A percentile compares a stretch with the other conserved stretches of the same genome.
These are phyloP conservation scores for Plasmodium vivax DNA, from an alignment of 169 alveolate genomes.

Conservation along the genomic window DNA sequence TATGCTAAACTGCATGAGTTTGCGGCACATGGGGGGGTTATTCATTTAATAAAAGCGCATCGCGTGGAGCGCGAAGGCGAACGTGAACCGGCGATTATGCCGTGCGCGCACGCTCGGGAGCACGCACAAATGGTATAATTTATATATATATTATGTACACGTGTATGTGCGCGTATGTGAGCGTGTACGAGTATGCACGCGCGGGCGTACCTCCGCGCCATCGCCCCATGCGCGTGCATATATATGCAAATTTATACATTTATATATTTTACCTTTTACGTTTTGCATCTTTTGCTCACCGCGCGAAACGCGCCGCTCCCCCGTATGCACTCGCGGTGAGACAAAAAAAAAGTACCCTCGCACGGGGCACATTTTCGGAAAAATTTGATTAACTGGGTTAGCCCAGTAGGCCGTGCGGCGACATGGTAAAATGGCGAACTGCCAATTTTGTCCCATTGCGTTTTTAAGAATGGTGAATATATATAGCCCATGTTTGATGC, in stretches of 20 bases:
- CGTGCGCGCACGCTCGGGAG: not conserved
- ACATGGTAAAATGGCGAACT: not conserved
- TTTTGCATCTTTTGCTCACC: not conserved
- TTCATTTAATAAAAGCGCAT: not conserved
- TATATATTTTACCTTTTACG: too few relatives aligned
- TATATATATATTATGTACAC: not conserved
- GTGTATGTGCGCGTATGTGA: not conserved
- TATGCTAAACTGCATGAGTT: not conserved
- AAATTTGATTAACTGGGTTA: not conserved
- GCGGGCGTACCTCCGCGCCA: not conserved
- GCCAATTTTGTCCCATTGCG: not conserved
- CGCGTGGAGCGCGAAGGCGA: not conserved
- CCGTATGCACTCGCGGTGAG: not conserved
- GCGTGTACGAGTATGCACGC: not conserved
- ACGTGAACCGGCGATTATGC: not conserved
- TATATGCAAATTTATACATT: not conserved
- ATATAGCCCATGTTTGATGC: not conserved
- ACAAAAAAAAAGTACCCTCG: not conserved
- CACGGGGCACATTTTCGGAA: not conserved
- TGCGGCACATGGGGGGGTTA: not conserved
- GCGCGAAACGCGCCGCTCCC: not conserved
- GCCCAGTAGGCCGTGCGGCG: not conserved
- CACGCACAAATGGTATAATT: not conserved
- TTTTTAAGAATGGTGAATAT: not conserved
- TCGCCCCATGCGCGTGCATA: not conserved